Evolutionary conservation across 805 yeast genomes (phyloP).

Genomic region (Danielia oregonensis): DNA sequence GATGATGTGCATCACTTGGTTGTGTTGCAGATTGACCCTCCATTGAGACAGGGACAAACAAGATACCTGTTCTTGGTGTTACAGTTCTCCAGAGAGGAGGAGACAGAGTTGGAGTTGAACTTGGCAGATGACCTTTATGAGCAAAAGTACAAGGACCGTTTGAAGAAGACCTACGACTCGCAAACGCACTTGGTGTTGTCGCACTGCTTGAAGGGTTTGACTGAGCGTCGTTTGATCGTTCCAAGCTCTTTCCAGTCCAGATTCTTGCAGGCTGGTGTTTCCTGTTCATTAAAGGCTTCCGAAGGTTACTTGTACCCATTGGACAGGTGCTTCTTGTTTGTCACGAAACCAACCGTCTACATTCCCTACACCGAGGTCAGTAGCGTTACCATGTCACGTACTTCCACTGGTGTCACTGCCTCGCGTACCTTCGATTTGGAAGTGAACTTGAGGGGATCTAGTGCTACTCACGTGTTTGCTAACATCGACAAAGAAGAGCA

Average conservation of each 20-base stretch:
- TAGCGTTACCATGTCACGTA: slow-evolving; percentile 78
- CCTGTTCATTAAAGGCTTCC: slow-evolving; percentile 90
- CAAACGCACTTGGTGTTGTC: slow-evolving; percentile 83
- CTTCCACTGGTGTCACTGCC: slow-evolving; percentile 69
- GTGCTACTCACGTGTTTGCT: slow-evolving; percentile 75
- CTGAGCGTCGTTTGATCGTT: slow-evolving; percentile 77
- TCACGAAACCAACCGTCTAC: slow-evolving; percentile 90
- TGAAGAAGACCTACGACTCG: slow-evolving; percentile 75
- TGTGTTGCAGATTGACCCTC: slow-evolving; percentile 92
- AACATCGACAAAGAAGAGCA: slow-evolving; percentile 90
- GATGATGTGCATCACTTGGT: slow-evolving; percentile 89
- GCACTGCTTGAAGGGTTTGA: slow-evolving; percentile 84
- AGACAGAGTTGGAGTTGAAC: slow-evolving; percentile 84
- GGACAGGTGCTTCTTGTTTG: slow-evolving; percentile 85
- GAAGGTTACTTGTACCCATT: slow-evolving; percentile 94
- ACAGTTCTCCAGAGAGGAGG: slow-evolving; percentile 89
- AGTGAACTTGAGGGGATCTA: slow-evolving; percentile 60
- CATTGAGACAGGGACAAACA: slow-evolving; percentile 97
- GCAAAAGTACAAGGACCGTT: slow-evolving; percentile 66
- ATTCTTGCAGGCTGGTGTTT: slow-evolving; percentile 77
- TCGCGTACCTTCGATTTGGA: slow-evolving; percentile 93
- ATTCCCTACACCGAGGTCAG: slow-evolving; percentile 83
- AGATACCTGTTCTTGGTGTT: slow-evolving; percentile 88
- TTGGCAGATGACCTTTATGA: slow-evolving; percentile 79
- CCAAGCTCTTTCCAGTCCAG: slow-evolving; percentile 81